phyloP scores from a whole-genome alignment of 257 asterid genomes.

The Scutellaria galericulata region DNA sequence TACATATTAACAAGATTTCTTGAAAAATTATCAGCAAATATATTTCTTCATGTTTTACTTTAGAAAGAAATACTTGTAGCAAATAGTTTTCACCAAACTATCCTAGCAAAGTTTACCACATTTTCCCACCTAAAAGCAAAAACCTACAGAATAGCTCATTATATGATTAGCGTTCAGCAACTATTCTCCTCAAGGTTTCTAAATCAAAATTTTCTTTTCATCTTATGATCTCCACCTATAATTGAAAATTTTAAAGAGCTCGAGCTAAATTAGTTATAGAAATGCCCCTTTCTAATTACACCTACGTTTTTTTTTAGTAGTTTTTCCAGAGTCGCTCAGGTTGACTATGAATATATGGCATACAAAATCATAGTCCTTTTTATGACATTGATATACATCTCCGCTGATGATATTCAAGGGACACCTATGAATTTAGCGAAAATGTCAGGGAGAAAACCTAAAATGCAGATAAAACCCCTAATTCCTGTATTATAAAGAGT shows the following conservation, averaged over 20 bases:
- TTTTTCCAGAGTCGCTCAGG: not conserved
- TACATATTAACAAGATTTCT: not conserved
- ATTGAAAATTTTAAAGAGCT: not conserved
- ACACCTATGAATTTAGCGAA: conserved; percentile 2
- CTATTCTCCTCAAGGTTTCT: conserved; percentile 2
- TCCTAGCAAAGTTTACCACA: not conserved
- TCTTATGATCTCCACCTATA: not conserved
- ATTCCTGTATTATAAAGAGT: not conserved
- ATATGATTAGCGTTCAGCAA: not conserved
- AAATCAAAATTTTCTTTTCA: not conserved
- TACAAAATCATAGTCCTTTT: not conserved
- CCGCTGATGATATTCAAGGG: not conserved
- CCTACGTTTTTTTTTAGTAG: not conserved
- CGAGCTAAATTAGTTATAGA: not conserved
- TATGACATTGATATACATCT: not conserved
- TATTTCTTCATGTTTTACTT: not conserved
- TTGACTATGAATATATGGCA: not conserved
- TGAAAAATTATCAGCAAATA: not conserved
- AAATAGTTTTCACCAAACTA: not conserved
- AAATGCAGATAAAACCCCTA: not conserved
- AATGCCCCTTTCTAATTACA: not conserved
- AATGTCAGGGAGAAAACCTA: not conserved
- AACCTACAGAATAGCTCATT: conserved; percentile 11
- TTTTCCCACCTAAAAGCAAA: not conserved
- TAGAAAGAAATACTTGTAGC: not conserved